These are phyloP conservation scores for Cladosporium sp. DNA, from an alignment of 2,329 filamentous ascomycete species.

Conservation along the genomic window DNA sequence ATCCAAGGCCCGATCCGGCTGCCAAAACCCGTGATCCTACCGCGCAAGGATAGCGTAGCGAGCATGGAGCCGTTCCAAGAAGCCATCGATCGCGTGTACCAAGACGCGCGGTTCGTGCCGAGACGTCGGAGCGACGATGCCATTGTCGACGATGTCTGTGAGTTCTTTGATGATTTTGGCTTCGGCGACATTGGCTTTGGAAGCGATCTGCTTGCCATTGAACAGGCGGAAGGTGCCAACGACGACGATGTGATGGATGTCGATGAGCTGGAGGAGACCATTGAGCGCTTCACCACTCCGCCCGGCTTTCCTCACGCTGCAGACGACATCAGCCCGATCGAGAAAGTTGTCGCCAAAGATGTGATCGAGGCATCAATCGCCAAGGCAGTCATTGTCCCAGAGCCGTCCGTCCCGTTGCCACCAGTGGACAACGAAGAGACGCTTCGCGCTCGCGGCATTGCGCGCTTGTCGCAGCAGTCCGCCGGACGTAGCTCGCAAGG, in stretches of 20 bases:
- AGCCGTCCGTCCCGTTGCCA: conserved; percentile 14
- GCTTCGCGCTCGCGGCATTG: conserved; percentile 32
- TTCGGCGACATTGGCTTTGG: conserved; percentile 34
- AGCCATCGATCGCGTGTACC: conserved; percentile 34
- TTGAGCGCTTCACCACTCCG: conserved; percentile 31
- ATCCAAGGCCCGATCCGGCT: conserved; percentile 45
- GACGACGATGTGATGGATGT: conserved; percentile 23
- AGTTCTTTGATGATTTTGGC: conserved; percentile 44
- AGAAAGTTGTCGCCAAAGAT: conserved; percentile 30
- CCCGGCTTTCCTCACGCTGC: conserved; percentile 21
- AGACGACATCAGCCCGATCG: conserved; percentile 25
- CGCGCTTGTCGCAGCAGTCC: conserved; percentile 26
- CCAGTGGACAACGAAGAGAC: conserved; percentile 32
- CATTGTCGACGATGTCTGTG: conserved; percentile 42
- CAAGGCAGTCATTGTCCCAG: not conserved
- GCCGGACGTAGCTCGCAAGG: conserved; percentile 15
- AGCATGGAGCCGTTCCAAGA: conserved; percentile 43
- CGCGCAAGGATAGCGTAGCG: conserved; percentile 43
- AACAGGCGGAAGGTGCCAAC: not conserved
- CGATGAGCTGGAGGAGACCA: conserved; percentile 20
- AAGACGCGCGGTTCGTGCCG: conserved; percentile 30
- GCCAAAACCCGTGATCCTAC: conserved; percentile 35
- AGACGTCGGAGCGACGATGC: conserved; percentile 38
- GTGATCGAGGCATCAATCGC: conserved; percentile 21
- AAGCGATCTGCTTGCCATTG: conserved; percentile 24